Percentiles rank a stretch among this genome's conserved stretches.
phyloP scores from a whole-genome alignment of 2,329 filamentous ascomycete genomes.

The Aspergillus calidoustus region DNA sequence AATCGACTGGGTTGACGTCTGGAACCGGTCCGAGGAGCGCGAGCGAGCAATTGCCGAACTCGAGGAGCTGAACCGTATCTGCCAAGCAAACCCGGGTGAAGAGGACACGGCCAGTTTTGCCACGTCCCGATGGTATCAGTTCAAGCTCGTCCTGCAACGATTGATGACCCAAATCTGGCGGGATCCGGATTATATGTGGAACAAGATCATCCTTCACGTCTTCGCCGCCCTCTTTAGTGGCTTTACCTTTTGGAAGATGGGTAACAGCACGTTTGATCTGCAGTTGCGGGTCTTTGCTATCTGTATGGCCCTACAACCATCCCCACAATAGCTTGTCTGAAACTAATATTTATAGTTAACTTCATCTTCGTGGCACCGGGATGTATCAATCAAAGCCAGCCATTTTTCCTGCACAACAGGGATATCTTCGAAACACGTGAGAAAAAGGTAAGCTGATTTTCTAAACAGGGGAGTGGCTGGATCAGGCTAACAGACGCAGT shows the following conservation, averaged over 20 bases:
- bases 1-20: slow-evolving; percentile 40
- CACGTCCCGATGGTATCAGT: slow-evolving; percentile 46
- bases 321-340: neutral
- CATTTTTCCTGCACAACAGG: slow-evolving; percentile 60
- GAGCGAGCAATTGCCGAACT: slow-evolving; percentile 30
- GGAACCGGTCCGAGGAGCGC: slow-evolving; percentile 37
- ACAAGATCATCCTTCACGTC: slow-evolving; percentile 58
- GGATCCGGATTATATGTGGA: slow-evolving; percentile 50
- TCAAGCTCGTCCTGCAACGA: slow-evolving; percentile 40
- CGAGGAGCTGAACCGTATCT: slow-evolving; percentile 31
- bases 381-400: slow-evolving; percentile 63
- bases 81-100: slow-evolving; percentile 25
- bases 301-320: slow-evolving; percentile 30
- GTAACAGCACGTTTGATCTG: slow-evolving; percentile 55
- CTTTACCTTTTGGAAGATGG: slow-evolving; percentile 66
- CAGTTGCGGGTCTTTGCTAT: slow-evolving; percentile 63
- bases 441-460: slow-evolving; percentile 50
- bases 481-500: slow-evolving; percentile 29
- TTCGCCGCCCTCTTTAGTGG: slow-evolving; percentile 63
- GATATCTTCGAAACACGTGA: slow-evolving; percentile 64
- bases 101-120: slow-evolving; percentile 44
- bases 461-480: neutral
- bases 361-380: slow-evolving; percentile 66
- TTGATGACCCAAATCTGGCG: slow-evolving; percentile 40
- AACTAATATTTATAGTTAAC: slow-evolving; percentile 46